Evolutionary conservation across 176 grass and related monocot genomes (phyloP), one percentile per base, ranked within the genome.

Genomic region (Paspalum notatum): DNA sequence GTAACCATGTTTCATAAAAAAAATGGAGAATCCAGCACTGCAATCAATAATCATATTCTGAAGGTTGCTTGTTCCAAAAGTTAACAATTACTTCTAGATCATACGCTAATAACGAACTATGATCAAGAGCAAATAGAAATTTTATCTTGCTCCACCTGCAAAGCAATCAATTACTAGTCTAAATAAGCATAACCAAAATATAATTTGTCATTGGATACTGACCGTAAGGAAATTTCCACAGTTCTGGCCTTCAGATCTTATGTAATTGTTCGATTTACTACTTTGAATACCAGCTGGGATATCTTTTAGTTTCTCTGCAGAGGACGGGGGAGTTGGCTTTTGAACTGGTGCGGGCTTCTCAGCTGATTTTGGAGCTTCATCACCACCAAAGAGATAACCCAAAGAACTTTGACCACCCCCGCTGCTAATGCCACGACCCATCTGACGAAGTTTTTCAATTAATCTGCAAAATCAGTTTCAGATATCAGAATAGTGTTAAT

Each of bases 371-470:
- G 80, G 76, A 60, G 80, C 65, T 40, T 90, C 91, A 44, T 71
- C 83, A 1, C 83, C 49, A 47, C 91, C 91, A 22, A 93, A 93
- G 16, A 93, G 84, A 66, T 93, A 93, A 43, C 84, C 91, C 81
- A 93, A 68, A 18, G 91, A 93, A 84, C 91, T 90, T 68, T 90
- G 87, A 7, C 87, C 91, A 77, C 91, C 91, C 1, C 91, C 91
- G 37, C 77, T 81, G 62, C 91, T 90, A 85, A 86, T 84, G 21
- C 91, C 91, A 64, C 91, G 91, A 20, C 90, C 90, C 79, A 89
- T 92, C 68, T 83, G 67, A 73, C 5, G 20, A 21, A 66, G 48
- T 25, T 74, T 80, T 26, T 58, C 47, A 20, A 27, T 16, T 47
- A 66, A 49, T 66, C 76, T 86, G 76, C 48, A 57, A 80, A 71